Evolutionary conservation across 2,329 filamentous ascomycete species (phyloP).

Genomic region (Pleurostoma richardsiae): DNA sequence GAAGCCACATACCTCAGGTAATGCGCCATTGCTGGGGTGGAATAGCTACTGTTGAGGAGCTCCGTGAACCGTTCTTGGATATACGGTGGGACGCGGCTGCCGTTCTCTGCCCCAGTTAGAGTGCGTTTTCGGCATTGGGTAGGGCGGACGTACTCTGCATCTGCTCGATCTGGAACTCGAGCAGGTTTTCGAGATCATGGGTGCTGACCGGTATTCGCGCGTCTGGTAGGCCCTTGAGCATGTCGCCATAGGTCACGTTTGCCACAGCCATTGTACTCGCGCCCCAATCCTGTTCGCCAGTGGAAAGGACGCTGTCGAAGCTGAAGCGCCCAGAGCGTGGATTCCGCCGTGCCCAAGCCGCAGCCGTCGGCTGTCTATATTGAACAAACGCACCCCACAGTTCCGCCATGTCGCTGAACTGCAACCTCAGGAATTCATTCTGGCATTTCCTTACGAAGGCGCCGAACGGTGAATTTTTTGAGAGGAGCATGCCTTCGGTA

Average conservation of each 20-base stretch:
- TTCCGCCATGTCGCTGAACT: slow-evolving; percentile 71
- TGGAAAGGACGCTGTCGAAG: slow-evolving; percentile 52
- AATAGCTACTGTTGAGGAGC: slow-evolving; percentile 61
- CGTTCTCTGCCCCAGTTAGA: slow-evolving; percentile 51
- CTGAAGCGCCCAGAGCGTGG: slow-evolving; percentile 50
- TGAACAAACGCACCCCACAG: slow-evolving; percentile 80
- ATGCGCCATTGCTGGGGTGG: slow-evolving; percentile 69
- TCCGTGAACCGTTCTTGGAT: slow-evolving; percentile 67
- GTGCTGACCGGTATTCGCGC: slow-evolving; percentile 54
- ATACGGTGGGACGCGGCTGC: slow-evolving; percentile 69
- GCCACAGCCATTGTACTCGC: slow-evolving; percentile 39
- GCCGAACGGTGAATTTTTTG: slow-evolving; percentile 74
- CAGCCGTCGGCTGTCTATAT: slow-evolving; percentile 72
- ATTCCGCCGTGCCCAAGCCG: slow-evolving; percentile 59
- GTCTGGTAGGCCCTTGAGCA: no score
- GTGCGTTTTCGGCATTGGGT: no score
- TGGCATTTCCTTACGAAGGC: slow-evolving; percentile 71
- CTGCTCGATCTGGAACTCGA: slow-evolving; percentile 85
- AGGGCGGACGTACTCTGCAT: slow-evolving; percentile 62
- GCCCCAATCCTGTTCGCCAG: slow-evolving; percentile 46
- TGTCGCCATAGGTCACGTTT: slow-evolving; percentile 46
- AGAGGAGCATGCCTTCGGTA: slow-evolving; percentile 62
- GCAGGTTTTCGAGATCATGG: slow-evolving; percentile 72
- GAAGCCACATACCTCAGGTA: slow-evolving; percentile 58
- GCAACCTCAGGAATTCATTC: slow-evolving; percentile 74